Evolutionary conservation across 2,329 filamentous ascomycete species (phyloP), one percentile per base, ranked within the genome.

Genomic region (Triangularia setosa): DNA sequence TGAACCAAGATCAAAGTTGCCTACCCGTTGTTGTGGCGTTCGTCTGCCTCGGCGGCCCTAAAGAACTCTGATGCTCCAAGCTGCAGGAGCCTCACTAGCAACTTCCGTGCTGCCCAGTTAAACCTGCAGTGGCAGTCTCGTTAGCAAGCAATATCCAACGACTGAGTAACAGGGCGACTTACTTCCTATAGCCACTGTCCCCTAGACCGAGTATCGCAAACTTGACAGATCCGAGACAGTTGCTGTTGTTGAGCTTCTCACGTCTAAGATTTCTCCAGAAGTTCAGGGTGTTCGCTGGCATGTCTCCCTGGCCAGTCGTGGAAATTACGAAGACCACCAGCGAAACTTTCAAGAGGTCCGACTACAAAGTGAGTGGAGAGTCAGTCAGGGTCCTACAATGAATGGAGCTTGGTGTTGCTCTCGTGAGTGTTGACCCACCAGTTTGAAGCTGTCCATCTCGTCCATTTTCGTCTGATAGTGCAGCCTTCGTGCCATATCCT

Each of bases 101-200:
- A 81, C 77, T 97, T 96, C 58, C 93, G 86, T 55, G 91, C 90
- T 18, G 94, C 93, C 87, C 92, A 97, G 78, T 99, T 99, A 77
- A 92, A 97, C 72, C 90, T 94, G 66, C 14, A 23, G 33, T 40
- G 30, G 60, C 21, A 24, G 21, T 23, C 58, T 28, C 48, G 12
- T 62, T 56, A 62, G 62, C 44, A 48, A 56, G 11, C n/a, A 4
- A 28, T 40, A 5, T 14, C 18, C 24, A n/a, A 57, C 12, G 48
- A 28, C 8, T 35, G 14, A 16, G 8, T 21, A 18, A 33, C 18
- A 14, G 18, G 18, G 27, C n/a, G 48, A 74, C 84, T 69, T 80
- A 95, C 89, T 96, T 94, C 63, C 90, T 84, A 81, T 99, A 99
- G 1, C 93, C 96, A 73, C 91, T 97, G 76, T 99, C 95, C 0